Base-by-base conservation (phyloP, 2,329 filamentous ascomycete species). In the Fusarium palustre region DNA sequence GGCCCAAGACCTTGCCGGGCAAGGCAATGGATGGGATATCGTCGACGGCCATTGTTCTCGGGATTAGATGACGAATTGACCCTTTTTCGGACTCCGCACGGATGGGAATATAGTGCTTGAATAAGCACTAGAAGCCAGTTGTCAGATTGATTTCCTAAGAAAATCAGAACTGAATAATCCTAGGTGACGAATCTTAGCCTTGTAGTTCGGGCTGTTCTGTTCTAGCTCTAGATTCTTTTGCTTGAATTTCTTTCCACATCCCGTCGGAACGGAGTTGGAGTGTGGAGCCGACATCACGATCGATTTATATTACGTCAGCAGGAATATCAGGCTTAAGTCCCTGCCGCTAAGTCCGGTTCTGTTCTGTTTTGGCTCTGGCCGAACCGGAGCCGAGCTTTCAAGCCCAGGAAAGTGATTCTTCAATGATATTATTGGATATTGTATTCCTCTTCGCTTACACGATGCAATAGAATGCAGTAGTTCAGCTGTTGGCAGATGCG, bases 1-100 rank as follows among this genome's bases (percentile, higher is more conserved):
- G 81, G 31, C 92, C 94, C 41, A 99, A 87, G 46, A 89, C 82
- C 78, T 96, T 92, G 77, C 96, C 96, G 13, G 96, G 96, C 48
- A 97, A 86, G 56, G 91, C 92, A 72, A 93, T 78, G 69, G 84
- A 79, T n/a, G 84, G 81, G 22, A 78, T 48, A 46, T 77, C 76
- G 67, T 80, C 75, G 41, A 76, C 65, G n/a, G 80, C 77, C 77
- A 71, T 71, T 22, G 43, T 20, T 33, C 24, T 52, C 36, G 53
- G 38, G 36, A 30, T 57, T 55, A 28, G 33, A 50, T 57, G 41
- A 43, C 38, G 39, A 36, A 16, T 53, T 49, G 55, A 16, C 31
- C 22, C 48, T 48, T 31, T 25, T 41, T 65, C 67, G 55, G 52
- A 43, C 22, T 42, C 59, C 55, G 59, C 15, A 42, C 25, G 54